Evolutionary conservation across 2,329 filamentous ascomycete species (phyloP), one percentile per base, ranked within the genome.

Genomic region (Chaetomiaceae sp.): DNA sequence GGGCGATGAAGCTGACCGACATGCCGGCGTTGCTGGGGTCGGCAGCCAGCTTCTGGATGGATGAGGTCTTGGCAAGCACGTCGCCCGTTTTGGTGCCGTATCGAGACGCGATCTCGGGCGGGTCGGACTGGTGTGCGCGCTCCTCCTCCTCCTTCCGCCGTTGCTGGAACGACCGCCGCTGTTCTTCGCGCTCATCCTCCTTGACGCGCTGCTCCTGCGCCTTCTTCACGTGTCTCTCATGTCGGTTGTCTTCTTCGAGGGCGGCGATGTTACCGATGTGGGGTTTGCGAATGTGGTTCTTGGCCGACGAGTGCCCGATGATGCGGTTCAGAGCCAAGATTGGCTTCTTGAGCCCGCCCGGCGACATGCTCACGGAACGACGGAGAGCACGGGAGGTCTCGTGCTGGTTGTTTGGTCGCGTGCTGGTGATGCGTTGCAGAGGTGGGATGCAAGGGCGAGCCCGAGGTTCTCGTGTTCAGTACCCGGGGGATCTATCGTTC

Each of bases 1-100:
- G 76, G 29, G 83, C 84, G 33, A 80, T 79, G 67, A 90, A 88
- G 45, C 69, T 67, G 40, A 88, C 72, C 52, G 76, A 70, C 56
- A 81, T 68, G 27, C 81, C 83, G 17, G 74, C 69, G 48, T 67
- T 61, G 6, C 68, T 71, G 41, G 84, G 70, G 34, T 73, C 67
- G 12, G 73, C 68, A 15, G 84, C 48, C 17, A 54, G 7, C 15
- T 32, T 26, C 27, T 36, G 58, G 41, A 38, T 60, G 35, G 38
- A 61, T 41, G 36, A 54, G 45, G 51, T 53, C 20, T 49, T 48
- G 12, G 42, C 42, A n/a, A 58, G 42, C 14, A 49, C 56, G 14
- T 51, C 47, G 30, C 48, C 50, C 5, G 50, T 42, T 27, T 49
- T 56, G 18, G 55, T 62, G 48, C 63, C 63, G 40, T 65, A 65